Evolutionary conservation across 129 eudicot species (phyloP), one percentile per base, ranked within the genome.

Genomic region (Oenanthe sinensis): DNA sequence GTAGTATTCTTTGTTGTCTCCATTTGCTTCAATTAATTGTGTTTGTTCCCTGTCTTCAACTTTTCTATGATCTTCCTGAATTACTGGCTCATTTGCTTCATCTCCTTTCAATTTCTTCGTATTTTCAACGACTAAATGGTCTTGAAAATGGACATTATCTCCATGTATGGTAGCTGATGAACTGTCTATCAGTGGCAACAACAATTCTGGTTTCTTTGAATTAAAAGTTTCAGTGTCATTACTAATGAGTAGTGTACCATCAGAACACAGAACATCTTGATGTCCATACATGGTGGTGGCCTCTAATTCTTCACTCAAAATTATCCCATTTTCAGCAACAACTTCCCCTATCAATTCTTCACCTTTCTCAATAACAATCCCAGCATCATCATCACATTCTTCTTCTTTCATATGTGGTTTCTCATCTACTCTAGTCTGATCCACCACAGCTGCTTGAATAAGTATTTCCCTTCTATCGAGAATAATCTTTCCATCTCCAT

Each of bases 291-390:
- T 22, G 30, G 75, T 58, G 22, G 58, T 79, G 72, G 42, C 33
- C 63, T 60, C 42, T 30, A 3, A 46, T 60, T 81, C 75, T 68
- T 79, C 80, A 26, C 17, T 76, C 73, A 45, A 33, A 19, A 33
- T 71, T 14, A 54, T 33, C 44, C 52, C 85, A 16, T 44, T 20
- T 63, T 44, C 70, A 48, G 54, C 79, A 36, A 15, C 45, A 76
- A 3, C 74, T 47, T 49, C 77, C 80, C 65, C 74, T 0, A 65
- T 48, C 80, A 67, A 75, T 43, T 76, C 77, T 73, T 87, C 69
- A n/a, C 76, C 45, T 76, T 73, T 48, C 28, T 78, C 78, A 50
- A 24, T 75, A 37, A 55, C 74, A 6, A 80, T 52, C 52, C 69
- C 62, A 16, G 68, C 84, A 77, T 52, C 81, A 71, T 14, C 37